phyloP scores from a whole-genome alignment of 192 early-diverging fungal genomes.

The Umbelopsis ramanniana region DNA sequence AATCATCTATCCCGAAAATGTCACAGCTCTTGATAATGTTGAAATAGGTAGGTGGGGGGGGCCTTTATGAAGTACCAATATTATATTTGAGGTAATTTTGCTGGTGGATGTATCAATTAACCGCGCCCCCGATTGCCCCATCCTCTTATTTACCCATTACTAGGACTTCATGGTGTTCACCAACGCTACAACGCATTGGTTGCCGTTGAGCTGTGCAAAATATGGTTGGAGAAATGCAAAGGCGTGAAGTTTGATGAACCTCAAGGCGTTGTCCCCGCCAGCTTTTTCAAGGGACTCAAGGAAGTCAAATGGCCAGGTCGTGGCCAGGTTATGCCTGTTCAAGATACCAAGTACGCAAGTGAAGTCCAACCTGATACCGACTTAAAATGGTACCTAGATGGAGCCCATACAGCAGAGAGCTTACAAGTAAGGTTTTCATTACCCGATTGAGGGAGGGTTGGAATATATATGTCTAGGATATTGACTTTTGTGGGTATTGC shows the following conservation, averaged over 20 bases:
- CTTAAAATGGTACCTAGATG: conserved; percentile 85
- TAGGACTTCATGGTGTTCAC: conserved; percentile 84
- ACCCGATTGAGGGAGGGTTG: conserved; percentile 35
- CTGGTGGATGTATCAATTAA: neutral
- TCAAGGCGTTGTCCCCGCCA: conserved; percentile 41
- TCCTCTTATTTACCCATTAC: conserved; percentile 4
- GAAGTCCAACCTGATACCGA: conserved; percentile 5
- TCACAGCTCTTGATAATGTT: conserved; percentile 32
- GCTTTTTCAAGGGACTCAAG: conserved; percentile 67
- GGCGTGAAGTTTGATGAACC: conserved; percentile 38
- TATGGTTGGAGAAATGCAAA: conserved; percentile 60
- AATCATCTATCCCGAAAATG: conserved; percentile 33
- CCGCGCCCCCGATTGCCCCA: neutral
- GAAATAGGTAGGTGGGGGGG: conserved; percentile 43
- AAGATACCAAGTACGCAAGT: conserved; percentile 37
- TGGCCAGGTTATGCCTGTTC: conserved; percentile 66
- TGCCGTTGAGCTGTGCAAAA: conserved; percentile 72
- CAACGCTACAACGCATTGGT: conserved; percentile 86
- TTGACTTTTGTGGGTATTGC: conserved; percentile 16
- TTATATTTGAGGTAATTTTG: conserved; percentile 3
- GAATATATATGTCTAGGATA: conserved; percentile 56
- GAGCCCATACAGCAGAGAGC: conserved; percentile 94
- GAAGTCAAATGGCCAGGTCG: conserved; percentile 87
- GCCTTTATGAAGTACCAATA: neutral
- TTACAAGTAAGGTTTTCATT: conserved; percentile 50